These are phyloP conservation scores for Aureobasidium sp. DNA, from an alignment of 2,329 filamentous ascomycete species.

Conservation along the genomic window DNA sequence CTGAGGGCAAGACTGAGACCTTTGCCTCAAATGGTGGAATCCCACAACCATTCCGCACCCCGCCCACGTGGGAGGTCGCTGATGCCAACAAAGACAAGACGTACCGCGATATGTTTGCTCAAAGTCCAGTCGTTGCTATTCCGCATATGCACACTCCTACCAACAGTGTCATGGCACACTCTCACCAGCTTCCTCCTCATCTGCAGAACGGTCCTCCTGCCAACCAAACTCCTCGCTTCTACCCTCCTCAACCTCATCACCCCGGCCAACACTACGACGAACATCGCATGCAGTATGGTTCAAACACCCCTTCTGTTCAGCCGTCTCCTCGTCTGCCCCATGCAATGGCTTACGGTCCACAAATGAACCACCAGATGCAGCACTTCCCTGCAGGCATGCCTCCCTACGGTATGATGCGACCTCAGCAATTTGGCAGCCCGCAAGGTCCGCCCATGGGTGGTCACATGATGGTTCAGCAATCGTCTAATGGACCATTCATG, in stretches of 20 bases:
- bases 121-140: conserved; percentile 44
- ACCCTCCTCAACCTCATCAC: conserved; percentile 66
- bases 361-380: conserved; percentile 33
- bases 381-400: conserved; percentile 67
- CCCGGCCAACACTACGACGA: conserved; percentile 68
- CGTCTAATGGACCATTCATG: conserved; percentile 61
- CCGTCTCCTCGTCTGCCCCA: conserved; percentile 70
- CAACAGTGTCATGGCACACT: conserved; percentile 62
- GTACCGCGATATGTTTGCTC: conserved; percentile 73
- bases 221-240: conserved; percentile 65
- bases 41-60: conserved; percentile 72
- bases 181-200: conserved; percentile 75
- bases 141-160: conserved; percentile 53
- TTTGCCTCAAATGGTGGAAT: conserved; percentile 75
- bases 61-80: conserved; percentile 71
- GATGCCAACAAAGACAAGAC: conserved; percentile 65
- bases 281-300: conserved; percentile 79
- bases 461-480: conserved; percentile 73
- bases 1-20: conserved; percentile 45
- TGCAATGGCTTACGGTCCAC: conserved; percentile 45
- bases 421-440: conserved; percentile 63
- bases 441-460: conserved; percentile 61
- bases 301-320: conserved; percentile 62
- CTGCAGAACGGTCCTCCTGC: conserved; percentile 65
- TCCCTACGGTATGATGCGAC: conserved; percentile 58